Percentiles rank a stretch among this genome's conserved stretches.
Conservation (phyloP, 139 green algal species). For the Chlorella ohadii region DNA sequence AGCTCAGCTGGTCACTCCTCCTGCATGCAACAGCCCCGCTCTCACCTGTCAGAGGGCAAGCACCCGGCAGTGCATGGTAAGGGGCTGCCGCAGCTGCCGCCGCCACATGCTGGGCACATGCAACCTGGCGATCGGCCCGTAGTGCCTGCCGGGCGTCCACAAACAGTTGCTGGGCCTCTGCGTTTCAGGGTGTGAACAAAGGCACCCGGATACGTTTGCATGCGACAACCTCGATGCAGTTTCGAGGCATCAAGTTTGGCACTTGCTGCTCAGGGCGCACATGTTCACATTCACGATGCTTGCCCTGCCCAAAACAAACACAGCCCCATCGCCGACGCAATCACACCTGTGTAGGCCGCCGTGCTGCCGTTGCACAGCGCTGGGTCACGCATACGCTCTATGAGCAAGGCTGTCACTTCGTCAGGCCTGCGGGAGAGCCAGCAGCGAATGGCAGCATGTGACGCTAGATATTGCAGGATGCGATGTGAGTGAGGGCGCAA, state of each 20-base stretch:
- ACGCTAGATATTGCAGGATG: no score
- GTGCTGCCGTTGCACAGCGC: neutral
- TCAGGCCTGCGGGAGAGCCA: neutral
- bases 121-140: neutral
- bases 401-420: neutral
- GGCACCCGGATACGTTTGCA: no score
- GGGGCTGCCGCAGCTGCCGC: neutral
- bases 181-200: neutral
- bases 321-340: neutral
- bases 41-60: neutral
- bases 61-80: neutral
- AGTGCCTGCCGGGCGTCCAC: neutral
- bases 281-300: no score
- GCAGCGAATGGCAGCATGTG: neutral
- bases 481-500: no score
- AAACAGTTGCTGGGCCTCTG: slow-evolving; percentile 1
- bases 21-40: no score
- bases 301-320: neutral
- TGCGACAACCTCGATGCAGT: no score
- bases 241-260: no score
- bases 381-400: neutral
- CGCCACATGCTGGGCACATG: neutral
- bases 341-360: neutral
- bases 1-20: neutral
- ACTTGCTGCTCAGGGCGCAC: no score